Evolutionary conservation across 495 filamentous ascomycete genomes (phyloP).

Genomic region (Penicillium turbatum): DNA sequence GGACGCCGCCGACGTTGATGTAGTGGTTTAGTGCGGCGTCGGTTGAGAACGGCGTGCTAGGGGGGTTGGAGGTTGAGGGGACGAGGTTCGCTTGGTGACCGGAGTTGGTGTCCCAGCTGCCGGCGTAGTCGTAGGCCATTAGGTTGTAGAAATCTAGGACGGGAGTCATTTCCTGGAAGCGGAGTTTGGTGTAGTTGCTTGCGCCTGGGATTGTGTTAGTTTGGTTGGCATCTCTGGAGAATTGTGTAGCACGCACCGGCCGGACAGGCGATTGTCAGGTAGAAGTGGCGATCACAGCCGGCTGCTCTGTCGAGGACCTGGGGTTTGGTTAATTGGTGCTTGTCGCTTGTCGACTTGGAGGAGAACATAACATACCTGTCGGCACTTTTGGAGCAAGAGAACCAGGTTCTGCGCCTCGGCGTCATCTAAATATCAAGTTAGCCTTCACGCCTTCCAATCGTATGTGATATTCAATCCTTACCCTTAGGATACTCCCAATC

Average conservation of each 20-base stretch:
- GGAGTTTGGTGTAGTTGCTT: slow-evolving; percentile 63
- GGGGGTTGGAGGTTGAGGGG: slow-evolving; percentile 47
- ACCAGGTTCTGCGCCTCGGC: slow-evolving; percentile 66
- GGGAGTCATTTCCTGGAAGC: slow-evolving; percentile 63
- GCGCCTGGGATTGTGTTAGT: slow-evolving; percentile 29
- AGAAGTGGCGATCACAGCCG: slow-evolving; percentile 54
- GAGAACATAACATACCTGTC: slow-evolving; percentile 39
- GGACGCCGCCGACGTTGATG: slow-evolving; percentile 51
- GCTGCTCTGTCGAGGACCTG: slow-evolving; percentile 61
- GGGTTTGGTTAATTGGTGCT: slow-evolving; percentile 10
- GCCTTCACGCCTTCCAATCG: background rate
- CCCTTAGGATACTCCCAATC: slow-evolving; percentile 59
- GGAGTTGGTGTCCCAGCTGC: slow-evolving; percentile 67
- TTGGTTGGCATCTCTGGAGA: slow-evolving; percentile 2
- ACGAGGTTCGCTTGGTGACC: slow-evolving; percentile 82
- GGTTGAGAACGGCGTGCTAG: slow-evolving; percentile 54
- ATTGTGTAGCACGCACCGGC: slow-evolving; percentile 18
- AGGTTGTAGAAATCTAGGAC: slow-evolving; percentile 75
- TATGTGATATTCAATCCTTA: slow-evolving; percentile 11
- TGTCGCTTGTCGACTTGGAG: no score
- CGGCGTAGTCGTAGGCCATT: slow-evolving; percentile 84
- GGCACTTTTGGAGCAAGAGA: slow-evolving; percentile 60
- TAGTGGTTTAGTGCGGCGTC: slow-evolving; percentile 55
- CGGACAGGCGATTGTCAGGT: slow-evolving; percentile 70
- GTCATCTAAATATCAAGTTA: slow-evolving; percentile 33